Percentiles rank a stretch among this genome's conserved stretches.
Evolutionary conservation across 352 stramenopile genomes (phyloP).

Genomic region (Globisporangium paddicum): DNA sequence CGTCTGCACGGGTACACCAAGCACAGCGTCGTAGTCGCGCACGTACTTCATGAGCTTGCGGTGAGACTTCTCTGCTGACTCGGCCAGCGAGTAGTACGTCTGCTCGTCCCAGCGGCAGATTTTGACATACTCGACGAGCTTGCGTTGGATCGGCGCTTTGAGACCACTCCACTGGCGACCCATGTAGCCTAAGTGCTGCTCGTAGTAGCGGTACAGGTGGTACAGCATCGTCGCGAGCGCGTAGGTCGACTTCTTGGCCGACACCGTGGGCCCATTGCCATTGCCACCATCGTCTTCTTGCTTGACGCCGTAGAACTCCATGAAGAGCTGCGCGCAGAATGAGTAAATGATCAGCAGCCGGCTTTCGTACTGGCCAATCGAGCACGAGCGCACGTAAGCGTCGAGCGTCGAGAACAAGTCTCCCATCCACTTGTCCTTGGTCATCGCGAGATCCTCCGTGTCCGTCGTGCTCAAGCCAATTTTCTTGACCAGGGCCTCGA

Average conservation of each 20-base stretch:
- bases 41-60: slow-evolving; percentile 98
- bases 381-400: slow-evolving; percentile 85
- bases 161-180: slow-evolving; percentile 83
- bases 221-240: slow-evolving; percentile 88
- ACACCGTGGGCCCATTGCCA: not conserved
- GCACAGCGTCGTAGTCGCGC: slow-evolving; percentile 86
- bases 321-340: slow-evolving; percentile 82
- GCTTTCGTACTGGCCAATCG: slow-evolving; percentile 90
- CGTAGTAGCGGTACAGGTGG: slow-evolving; percentile 95
- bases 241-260: slow-evolving; percentile 24
- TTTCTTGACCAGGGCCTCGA: slow-evolving; percentile 5
- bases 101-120: slow-evolving; percentile 99
- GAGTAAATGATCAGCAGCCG: slow-evolving; percentile 88
- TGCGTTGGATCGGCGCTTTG: slow-evolving; percentile 93
- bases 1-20: slow-evolving; percentile 76
- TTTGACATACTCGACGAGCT: slow-evolving; percentile 98
- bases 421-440: slow-evolving; percentile 48
- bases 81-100: slow-evolving; percentile 98
- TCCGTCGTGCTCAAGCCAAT: not conserved
- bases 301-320: slow-evolving; percentile 51
- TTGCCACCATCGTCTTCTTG: not conserved
- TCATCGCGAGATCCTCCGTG: not conserved
- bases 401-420: slow-evolving; percentile 89
- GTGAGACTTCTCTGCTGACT: slow-evolving; percentile 98
- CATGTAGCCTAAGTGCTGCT: slow-evolving; percentile 83